phyloP scores from a whole-genome alignment of 148 eudicot species.

The Bassia scoparia region DNA sequence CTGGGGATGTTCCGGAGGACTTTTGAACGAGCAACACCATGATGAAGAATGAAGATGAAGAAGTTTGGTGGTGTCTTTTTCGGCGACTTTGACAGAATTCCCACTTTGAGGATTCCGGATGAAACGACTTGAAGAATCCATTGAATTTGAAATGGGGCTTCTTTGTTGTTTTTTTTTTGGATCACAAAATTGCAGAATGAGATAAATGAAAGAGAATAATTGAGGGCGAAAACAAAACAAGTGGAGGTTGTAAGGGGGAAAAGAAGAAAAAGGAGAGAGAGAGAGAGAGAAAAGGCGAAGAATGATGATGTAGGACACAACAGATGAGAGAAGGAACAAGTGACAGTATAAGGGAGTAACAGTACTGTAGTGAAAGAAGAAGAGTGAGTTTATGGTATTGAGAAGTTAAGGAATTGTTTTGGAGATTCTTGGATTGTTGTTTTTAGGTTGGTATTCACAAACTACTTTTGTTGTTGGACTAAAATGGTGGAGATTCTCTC shows the following conservation, averaged over 20 bases:
- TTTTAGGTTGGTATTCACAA: too few species aligned
- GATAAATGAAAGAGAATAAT: neutral
- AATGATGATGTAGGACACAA: neutral
- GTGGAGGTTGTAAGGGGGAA: constrained; percentile 21
- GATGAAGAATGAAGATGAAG: constrained; percentile 26
- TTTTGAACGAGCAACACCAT: constrained; percentile 82
- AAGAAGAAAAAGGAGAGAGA: neutral
- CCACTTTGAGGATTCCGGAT: constrained; percentile 27
- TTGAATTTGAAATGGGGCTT: constrained; percentile 8
- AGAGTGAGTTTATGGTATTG: too few species aligned
- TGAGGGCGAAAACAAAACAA: constrained; percentile 3
- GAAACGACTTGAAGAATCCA: constrained; percentile 24
- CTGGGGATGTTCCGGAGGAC: constrained; percentile 58
- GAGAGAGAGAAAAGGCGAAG: constrained; percentile 11
- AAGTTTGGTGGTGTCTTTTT: constrained; percentile 19
- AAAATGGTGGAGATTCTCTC: too few species aligned
- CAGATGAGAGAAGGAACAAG: neutral
- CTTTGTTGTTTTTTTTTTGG: neutral
- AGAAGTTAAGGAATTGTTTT: neutral
- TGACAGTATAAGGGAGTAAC: neutral
- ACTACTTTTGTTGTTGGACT: too few species aligned
- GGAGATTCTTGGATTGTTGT: constrained; percentile 1
- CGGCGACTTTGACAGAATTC: constrained; percentile 36
- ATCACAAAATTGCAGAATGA: constrained; percentile 1
- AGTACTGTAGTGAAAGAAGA: constrained; percentile 9